Base-by-base conservation (phyloP, 2,329 filamentous ascomycete species). In the Ceratocystis albifundus region DNA sequence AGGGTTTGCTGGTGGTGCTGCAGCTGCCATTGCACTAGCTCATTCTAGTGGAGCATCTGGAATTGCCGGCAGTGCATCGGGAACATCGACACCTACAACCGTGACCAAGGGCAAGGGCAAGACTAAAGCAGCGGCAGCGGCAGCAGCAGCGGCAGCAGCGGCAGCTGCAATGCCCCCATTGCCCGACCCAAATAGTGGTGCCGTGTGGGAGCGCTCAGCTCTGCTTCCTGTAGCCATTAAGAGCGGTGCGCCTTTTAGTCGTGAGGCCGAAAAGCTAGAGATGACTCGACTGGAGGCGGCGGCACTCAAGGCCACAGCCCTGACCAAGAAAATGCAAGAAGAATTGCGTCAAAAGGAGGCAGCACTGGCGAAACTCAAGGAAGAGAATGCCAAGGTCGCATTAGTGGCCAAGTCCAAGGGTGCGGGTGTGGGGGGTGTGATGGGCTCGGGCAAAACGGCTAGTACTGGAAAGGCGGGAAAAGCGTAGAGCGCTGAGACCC, bases 171-270 rank as follows among this genome's bases (percentile, higher is more conserved):
- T 75, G 70, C 77, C 72, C 63, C 75, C 74, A 6, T 72, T 74
- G 48, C 77, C 73, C 5, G 70, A 73, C 4, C 70, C 74, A 1
- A 74, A 76, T 53, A 72, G 78, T 70, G 80, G 81, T 70, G 80
- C 82, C 65, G 78, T 84, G 61, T 82, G 84, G 70, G 83, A 87
- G 70, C 82, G 86, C 68, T 89, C 86, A 62, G 89, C 89, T 66
- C 85, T 90, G 78, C 85, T 95, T 69, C 90, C 90, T 3, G 79
- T 84, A 66, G 80, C 78, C 61, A 87, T 84, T 71, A 80, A 83
- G 7, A 84, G 85, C 1, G 86, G 82, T 44, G 87, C 87, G 72
- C 86, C 85, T n/a, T 92, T 89, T 73, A 89, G 86, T 74, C 80
- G 80, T 67, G 85, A 88, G 77, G 87, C 85, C 61, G 88, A 89